Percentiles rank a stretch among this genome's conserved stretches.
phyloP scores from a whole-genome alignment of 2,329 filamentous ascomycete genomes.

The Colletotrichum endophyticum region DNA sequence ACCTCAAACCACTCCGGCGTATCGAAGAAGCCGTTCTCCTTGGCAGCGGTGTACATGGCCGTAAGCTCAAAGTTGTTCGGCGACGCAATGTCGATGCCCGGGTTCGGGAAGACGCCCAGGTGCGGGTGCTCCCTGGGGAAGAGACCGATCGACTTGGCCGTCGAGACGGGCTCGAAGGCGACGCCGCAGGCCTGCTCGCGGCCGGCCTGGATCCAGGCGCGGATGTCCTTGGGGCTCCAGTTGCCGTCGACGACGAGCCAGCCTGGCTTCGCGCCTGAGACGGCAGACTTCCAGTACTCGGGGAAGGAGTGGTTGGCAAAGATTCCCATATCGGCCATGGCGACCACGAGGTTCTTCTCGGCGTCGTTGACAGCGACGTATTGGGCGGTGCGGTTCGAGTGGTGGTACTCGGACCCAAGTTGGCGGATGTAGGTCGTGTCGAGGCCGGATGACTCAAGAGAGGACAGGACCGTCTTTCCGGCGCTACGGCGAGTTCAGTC shows the following conservation, averaged over 20 bases:
- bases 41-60: conserved; percentile 78
- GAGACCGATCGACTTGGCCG: conserved; percentile 74
- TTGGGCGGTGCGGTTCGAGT: conserved; percentile 76
- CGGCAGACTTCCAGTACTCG: conserved; percentile 63
- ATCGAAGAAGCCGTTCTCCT: conserved; percentile 70
- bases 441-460: conserved; percentile 69
- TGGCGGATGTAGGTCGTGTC: conserved; percentile 66
- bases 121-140: conserved; percentile 56
- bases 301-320: conserved; percentile 63
- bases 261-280: conserved; percentile 63
- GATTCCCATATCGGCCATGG: conserved; percentile 95
- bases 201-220: conserved; percentile 69
- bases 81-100: conserved; percentile 75
- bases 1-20: conserved; percentile 76
- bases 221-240: conserved; percentile 72
- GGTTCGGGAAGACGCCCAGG: conserved; percentile 60
- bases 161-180: conserved; percentile 90
- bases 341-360: conserved; percentile 83
- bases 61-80: conserved; percentile 85
- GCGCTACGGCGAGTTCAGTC: conserved; percentile 50
- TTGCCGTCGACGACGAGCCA: conserved; percentile 90
- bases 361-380: conserved; percentile 90
- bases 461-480: conserved; percentile 73
- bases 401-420: conserved; percentile 51
- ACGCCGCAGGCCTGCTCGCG: conserved; percentile 62